Conservation (phyloP, 2,329 filamentous ascomycete genomes). For the Pseudopyricularia cyperi region DNA sequence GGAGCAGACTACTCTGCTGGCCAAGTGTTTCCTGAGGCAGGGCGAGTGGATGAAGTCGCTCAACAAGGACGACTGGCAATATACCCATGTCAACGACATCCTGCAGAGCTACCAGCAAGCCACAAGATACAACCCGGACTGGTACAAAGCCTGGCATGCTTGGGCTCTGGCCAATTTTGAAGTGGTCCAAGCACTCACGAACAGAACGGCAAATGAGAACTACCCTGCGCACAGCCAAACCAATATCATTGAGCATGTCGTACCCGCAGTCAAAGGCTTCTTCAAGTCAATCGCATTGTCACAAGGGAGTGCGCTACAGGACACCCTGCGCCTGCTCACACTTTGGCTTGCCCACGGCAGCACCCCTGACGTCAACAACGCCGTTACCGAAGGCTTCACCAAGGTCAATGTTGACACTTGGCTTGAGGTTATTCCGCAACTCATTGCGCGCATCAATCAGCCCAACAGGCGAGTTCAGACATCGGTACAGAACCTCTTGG, state of each 20-base stretch:
- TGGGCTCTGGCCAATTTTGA: slow-evolving; percentile 99
- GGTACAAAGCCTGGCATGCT: slow-evolving; percentile 99
- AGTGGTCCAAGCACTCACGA: slow-evolving; percentile 73
- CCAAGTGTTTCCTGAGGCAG: slow-evolving; percentile 91
- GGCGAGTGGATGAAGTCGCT: slow-evolving; percentile 89
- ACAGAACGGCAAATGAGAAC: slow-evolving; percentile 37
- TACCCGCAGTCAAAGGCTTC: slow-evolving; percentile 90
- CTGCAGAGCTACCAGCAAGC: slow-evolving; percentile 83
- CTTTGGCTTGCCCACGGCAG: slow-evolving; percentile 95
- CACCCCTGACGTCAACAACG: slow-evolving; percentile 72
- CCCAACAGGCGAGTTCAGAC: slow-evolving; percentile 79
- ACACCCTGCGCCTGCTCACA: slow-evolving; percentile 82
- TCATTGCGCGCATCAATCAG: slow-evolving; percentile 96
- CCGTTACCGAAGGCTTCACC: slow-evolving; percentile 80
- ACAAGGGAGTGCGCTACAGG: slow-evolving; percentile 83
- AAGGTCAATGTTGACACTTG: slow-evolving; percentile 95
- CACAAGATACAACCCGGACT: slow-evolving; percentile 84
- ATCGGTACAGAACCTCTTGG: slow-evolving; percentile 82
- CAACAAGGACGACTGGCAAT: slow-evolving; percentile 80
- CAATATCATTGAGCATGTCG: slow-evolving; percentile 65
- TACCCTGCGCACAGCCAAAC: slow-evolving; percentile 20
- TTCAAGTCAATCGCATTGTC: slow-evolving; percentile 94
- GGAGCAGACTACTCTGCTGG: slow-evolving; percentile 60
- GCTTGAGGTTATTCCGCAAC: slow-evolving; percentile 94
- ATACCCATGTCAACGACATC: slow-evolving; percentile 76